Percentiles rank a stretch among this genome's conserved stretches.
Evolutionary conservation across 2,329 filamentous ascomycete species (phyloP).

Genomic region (Ceratocystis eucalypticola): DNA sequence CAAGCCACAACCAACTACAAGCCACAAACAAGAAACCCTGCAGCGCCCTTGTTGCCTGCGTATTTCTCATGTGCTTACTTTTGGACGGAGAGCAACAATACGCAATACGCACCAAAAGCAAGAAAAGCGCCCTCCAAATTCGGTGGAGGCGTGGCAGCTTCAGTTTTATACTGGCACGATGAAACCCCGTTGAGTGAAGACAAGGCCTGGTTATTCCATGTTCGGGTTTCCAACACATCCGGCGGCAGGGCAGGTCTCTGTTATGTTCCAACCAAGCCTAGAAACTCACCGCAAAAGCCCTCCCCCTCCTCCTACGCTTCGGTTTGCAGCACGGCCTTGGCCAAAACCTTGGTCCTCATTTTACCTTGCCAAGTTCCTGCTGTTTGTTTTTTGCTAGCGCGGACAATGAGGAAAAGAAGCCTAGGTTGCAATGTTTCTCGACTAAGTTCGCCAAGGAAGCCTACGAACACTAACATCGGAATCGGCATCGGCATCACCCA

Average conservation of each 20-base stretch:
- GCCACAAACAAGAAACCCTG: not conserved
- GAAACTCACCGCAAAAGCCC: too few relatives aligned
- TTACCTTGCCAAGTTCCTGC: not conserved
- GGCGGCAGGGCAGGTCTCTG: too few relatives aligned
- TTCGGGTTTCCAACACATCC: too few relatives aligned
- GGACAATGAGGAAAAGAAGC: not conserved
- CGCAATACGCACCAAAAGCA: not conserved
- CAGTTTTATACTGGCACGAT: not conserved
- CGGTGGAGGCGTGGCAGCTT: too few relatives aligned
- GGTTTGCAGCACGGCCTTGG: too few relatives aligned
- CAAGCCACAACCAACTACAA: not conserved
- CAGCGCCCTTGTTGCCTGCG: not conserved
- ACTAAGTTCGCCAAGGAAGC: constrained; percentile 4
- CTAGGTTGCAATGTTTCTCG: not conserved
- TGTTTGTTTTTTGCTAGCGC: not conserved
- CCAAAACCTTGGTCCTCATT: too few relatives aligned
- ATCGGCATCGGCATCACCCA: not conserved
- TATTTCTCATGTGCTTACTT: not conserved
- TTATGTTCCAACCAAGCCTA: too few relatives aligned
- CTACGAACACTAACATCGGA: constrained; percentile 1
- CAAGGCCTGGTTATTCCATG: too few relatives aligned
- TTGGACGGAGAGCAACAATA: not conserved
- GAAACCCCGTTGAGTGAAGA: not conserved
- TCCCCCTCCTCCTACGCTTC: too few relatives aligned
- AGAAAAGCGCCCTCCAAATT: not conserved